A percentile compares a stretch with the other conserved stretches of the same genome.
phyloP scores from a whole-genome alignment of 306 rosid species.

The Hippophae tibetana region DNA sequence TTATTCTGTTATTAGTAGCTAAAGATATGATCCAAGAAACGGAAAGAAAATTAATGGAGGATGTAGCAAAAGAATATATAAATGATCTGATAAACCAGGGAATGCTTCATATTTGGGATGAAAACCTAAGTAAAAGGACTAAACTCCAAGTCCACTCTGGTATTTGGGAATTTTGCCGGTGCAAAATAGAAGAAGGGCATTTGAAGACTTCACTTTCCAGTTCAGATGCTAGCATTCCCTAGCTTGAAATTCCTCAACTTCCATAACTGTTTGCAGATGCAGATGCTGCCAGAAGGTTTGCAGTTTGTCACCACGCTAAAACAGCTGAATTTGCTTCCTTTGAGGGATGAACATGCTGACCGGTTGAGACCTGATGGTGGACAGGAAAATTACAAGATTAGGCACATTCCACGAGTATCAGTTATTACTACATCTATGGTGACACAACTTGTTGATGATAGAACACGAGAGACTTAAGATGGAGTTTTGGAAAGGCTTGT shows the following conservation, averaged over 20 bases:
- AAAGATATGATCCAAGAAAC: conserved; percentile 16
- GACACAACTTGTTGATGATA: neutral
- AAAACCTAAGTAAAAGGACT: neutral
- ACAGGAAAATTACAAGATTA: conserved; percentile 17
- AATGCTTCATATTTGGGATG: conserved; percentile 11
- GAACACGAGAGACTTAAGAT: neutral
- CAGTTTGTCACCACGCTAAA: conserved; percentile 15
- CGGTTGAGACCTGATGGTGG: conserved; percentile 21
- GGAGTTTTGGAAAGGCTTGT: neutral
- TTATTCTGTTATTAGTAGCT: conserved; percentile 21
- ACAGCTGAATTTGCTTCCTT: conserved; percentile 7
- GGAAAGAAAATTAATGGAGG: conserved; percentile 15
- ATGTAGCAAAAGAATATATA: conserved; percentile 15
- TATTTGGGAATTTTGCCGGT: conserved; percentile 7
- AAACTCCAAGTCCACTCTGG: conserved; percentile 7
- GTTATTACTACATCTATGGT: conserved; percentile 5
- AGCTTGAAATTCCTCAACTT: conserved; percentile 15
- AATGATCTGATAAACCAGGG: conserved; percentile 14
- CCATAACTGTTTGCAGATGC: conserved; percentile 9
- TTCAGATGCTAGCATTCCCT: conserved; percentile 10
- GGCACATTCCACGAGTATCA: conserved; percentile 8
- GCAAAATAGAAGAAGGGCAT: conserved; percentile 15
- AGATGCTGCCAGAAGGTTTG: conserved; percentile 12
- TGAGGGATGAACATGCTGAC: conserved; percentile 16
- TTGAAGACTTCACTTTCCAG: neutral